Evolutionary conservation across 352 stramenopile species (phyloP), one percentile per base, ranked within the genome.

Genomic region (Peronosclerospora sorghi): DNA sequence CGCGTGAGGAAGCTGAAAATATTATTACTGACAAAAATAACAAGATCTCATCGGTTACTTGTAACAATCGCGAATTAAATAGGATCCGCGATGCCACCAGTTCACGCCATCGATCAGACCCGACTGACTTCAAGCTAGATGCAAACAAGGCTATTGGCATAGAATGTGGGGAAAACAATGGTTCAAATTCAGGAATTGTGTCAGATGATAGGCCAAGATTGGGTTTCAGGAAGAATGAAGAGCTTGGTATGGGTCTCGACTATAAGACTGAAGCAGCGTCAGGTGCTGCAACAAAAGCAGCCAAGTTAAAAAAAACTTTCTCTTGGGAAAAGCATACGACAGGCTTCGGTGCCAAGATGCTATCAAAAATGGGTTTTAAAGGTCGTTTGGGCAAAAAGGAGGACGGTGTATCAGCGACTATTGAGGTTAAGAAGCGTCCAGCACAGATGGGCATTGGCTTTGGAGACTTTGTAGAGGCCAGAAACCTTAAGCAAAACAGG

Each of bases 281-380:
- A 38, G 34, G 5, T 40, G 15, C 13, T 10, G 28, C 28, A 13
- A 5, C 36, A 27, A 45, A 8, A 50, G 20, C n/a, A 14, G 7
- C 17, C 28, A 58, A 61, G 23, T 35, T 15, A 13, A 68, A 68
- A 13, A 68, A 68, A 39, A 73, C 59, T 28, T 80, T 67, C 43
- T 40, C 57, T 27, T 98, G 94, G 94, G 81, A 97, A 70, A 97
- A 96, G 60, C 94, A 98, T 66, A 97, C 92, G 12, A 97, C 96
- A 50, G 94, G 92, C 18, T 97, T 98, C 49, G 94, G 92, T 8
- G 83, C 90, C 45, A 97, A 97, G 62, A 85, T 98, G 62, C 62
- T 98, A 39, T 57, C 81, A 18, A 98, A 97, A 62, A 97, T 98
- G 89, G 94, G 94, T 32, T 98, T 97, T 53, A 86, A 68, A 13